Base-by-base conservation (phyloP, 106 monocot species). In the Dioscorea zingiberensis region DNA sequence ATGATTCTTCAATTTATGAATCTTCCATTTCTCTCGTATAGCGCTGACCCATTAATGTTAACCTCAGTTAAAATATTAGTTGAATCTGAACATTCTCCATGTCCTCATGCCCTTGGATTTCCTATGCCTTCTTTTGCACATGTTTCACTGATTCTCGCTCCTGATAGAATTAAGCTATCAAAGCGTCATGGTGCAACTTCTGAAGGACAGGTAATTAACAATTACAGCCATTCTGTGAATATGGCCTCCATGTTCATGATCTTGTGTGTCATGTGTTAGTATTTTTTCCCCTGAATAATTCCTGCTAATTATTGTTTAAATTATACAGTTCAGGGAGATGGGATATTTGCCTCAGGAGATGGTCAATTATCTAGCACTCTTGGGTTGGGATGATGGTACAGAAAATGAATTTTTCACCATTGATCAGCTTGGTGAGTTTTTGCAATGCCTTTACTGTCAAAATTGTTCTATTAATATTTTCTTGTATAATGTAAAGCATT, bases 131-230 rank as follows among this genome's bases (percentile, higher is more conserved):
- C 73, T 6, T 98, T 98, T 79, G 97, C 97, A n/a, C 97, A 98
- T 67, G 89, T 98, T 62, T 98, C 97, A 53, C 69, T 98, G 66
- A 93, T 98, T 77, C 93, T 98, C 70, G 92, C 97, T 2, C 93
- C 93, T 44, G 97, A 98, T 76, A 83, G 89, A 78, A 98, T 92
- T 80, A 98, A 98, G 77, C 73, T 98, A 25, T 98, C 97, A 56
- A 98, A 98, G 70, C 86, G 97, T n/a, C 97, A 98, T 80, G 92
- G 97, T 73, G 97, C 97, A 71, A 98, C 97, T 61, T 98, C 97
- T 53, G 88, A 93, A 10, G 97, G 97, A n/a, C 97, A 98, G 97
- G 97, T 90, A 76, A 17, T 21, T 55, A 58, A 21, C 72, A 2
- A 30, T 25, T 44, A 23, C 27, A 38, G 38, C 38, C 38, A 38